These are phyloP conservation scores for Ustanciosporium gigantosporum DNA, from an alignment of 1,284 basidiomycete genomes.

Conservation along the genomic window DNA sequence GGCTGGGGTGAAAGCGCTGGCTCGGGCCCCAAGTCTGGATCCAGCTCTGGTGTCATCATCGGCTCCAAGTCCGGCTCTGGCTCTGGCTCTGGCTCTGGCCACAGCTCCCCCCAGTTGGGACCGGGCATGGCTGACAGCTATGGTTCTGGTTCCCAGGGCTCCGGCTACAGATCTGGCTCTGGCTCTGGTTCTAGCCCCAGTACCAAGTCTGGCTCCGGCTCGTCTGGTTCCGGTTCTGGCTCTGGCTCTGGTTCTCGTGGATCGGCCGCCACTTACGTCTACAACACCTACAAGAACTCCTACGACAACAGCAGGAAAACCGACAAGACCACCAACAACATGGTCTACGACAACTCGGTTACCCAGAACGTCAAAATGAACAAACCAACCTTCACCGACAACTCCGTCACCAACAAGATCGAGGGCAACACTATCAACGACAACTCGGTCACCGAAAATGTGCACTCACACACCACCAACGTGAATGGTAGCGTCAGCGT, in stretches of 20 bases:
- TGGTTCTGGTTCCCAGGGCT: no score
- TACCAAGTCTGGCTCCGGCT: no score
- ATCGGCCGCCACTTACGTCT: slow-evolving; percentile 20
- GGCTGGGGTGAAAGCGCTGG: no score
- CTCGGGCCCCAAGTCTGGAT: no score
- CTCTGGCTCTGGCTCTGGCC: slow-evolving; percentile 1
- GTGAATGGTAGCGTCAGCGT: not conserved
- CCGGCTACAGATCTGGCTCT: no score
- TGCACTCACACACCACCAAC: slow-evolving; percentile 17
- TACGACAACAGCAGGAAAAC: slow-evolving; percentile 18
- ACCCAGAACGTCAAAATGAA: no score
- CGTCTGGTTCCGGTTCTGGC: not conserved
- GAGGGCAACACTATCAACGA: not conserved
- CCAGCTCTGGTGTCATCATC: no score
- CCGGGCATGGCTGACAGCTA: no score
- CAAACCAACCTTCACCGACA: not conserved
- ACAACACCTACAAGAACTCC: slow-evolving; percentile 31
- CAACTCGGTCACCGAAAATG: slow-evolving; percentile 7
- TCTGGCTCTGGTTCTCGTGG: slow-evolving; percentile 2
- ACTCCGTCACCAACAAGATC: not conserved
- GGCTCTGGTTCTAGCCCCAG: no score
- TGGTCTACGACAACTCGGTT: not conserved
- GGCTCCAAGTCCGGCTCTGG: not conserved
- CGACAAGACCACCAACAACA: slow-evolving; percentile 9
- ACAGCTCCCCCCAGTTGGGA: no score